A percentile compares a stretch with the other conserved stretches of the same genome.
Evolutionary conservation across 2,329 filamentous ascomycete species (phyloP).

Genomic region (Talaromyces sp.): DNA sequence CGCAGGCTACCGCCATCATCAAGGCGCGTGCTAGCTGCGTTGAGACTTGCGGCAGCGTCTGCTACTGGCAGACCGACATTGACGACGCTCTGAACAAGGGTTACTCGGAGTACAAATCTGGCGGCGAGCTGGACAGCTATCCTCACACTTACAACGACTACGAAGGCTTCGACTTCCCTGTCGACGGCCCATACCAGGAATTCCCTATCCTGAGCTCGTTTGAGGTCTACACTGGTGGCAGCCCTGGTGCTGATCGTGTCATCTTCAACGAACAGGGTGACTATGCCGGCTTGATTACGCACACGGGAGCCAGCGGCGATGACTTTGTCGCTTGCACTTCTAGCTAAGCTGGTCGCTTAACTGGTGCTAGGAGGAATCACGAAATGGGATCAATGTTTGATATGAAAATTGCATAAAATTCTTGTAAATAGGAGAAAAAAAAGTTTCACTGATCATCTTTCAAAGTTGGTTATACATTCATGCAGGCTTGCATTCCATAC

Average conservation of each 20-base stretch:
- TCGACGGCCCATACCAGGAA: conserved; percentile 58
- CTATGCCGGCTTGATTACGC: conserved; percentile 63
- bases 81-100: conserved; percentile 48
- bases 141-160: conserved; percentile 60
- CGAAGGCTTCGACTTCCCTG: conserved; percentile 58
- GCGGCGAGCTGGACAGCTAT: conserved; percentile 42
- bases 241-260: conserved; percentile 64
- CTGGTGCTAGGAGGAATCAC: neutral
- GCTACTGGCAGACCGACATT: conserved; percentile 50
- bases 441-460: neutral
- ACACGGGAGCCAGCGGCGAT: conserved; percentile 62
- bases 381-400: neutral
- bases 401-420: neutral
- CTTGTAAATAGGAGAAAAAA: neutral
- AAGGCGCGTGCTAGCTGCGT: conserved; percentile 37
- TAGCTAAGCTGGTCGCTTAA: neutral
- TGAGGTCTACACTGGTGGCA: conserved; percentile 53
- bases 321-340: conserved; percentile 59
- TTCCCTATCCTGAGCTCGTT: conserved; percentile 55
- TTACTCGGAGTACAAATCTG: conserved; percentile 46
- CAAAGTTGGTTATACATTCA: too few species aligned
- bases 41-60: conserved; percentile 51
- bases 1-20: conserved; percentile 20
- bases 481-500: too few species aligned
- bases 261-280: conserved; percentile 55